Evolutionary conservation across 805 yeast genomes (phyloP).

Genomic region (Candida multigemmis): DNA sequence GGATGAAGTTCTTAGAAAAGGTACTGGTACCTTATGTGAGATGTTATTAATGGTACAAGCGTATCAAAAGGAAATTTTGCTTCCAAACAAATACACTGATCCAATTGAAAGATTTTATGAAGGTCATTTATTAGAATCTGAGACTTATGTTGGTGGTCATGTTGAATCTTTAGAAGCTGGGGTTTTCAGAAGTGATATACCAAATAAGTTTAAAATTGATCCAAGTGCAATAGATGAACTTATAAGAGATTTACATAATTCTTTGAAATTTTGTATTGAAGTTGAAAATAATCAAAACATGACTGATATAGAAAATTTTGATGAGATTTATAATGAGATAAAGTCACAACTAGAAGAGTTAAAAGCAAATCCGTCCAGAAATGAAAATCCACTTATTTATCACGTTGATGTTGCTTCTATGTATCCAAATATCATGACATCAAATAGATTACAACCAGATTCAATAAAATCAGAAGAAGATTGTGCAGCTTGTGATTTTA

Average conservation of each 20-base stretch:
- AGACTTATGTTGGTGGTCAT: slow-evolving; percentile 98
- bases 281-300: slow-evolving; percentile 68
- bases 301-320: slow-evolving; percentile 74
- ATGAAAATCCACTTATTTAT: slow-evolving; percentile 79
- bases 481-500: slow-evolving; percentile 96
- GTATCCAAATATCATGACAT: slow-evolving; percentile 98
- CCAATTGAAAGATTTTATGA: slow-evolving; percentile 92
- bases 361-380: slow-evolving; percentile 51
- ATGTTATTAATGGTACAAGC: slow-evolving; percentile 97
- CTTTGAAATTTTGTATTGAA: slow-evolving; percentile 73
- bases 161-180: slow-evolving; percentile 98
- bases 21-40: slow-evolving; percentile 98
- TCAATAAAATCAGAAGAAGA: slow-evolving; percentile 92
- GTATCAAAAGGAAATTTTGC: slow-evolving; percentile 59
- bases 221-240: slow-evolving; percentile 78
- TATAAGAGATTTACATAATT: slow-evolving; percentile 59
- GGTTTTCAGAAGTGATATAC: slow-evolving; percentile 85
- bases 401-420: slow-evolving; percentile 99
- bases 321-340: slow-evolving; percentile 61
- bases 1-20: slow-evolving; percentile 91
- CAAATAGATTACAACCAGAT: slow-evolving; percentile 95
- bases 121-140: slow-evolving; percentile 89
- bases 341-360: slow-evolving; percentile 46
- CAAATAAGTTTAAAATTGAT: slow-evolving; percentile 67
- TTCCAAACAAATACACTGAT: slow-evolving; percentile 91